Base-by-base conservation (phyloP, 768 basidiomycete genomes). In the Strobilomyces confusus region DNA sequence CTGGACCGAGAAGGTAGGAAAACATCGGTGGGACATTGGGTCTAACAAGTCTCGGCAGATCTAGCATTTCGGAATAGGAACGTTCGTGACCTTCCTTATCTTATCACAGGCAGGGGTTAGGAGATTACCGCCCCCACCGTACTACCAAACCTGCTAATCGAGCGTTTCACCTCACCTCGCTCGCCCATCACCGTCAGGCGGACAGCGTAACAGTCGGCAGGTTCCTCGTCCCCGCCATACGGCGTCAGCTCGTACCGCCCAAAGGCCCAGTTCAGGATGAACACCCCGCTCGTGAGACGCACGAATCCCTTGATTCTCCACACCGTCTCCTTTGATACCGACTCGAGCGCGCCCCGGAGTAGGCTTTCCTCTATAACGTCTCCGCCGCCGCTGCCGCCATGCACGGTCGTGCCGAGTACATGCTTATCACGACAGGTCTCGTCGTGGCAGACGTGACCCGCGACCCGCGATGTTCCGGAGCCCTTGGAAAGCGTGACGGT, bases 221-320 rank as follows among this genome's bases (percentile, higher is more conserved):
- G 60, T n/a, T 66, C 58, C 46, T 32, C 56, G 60, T 45, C 49
- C 6, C 54, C 49, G n/a, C 70, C 69, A 1, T 67, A 68, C 34
- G 68, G 73, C 12, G 84, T 77, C 37, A 87, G 70, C 25, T 93
- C 90, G 65, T 80, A 85, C 37, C 94, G 80, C 14, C 91, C 91
- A 72, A 97, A 98, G 8, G 94, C 93, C 92, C 92, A 98, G 65
- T 98, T 98, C 54, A 95, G 61, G 54, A 93, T 87, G 64, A 77
- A 67, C 57, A 71, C 61, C 9, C 72, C 69, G 3, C 63, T 58
- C 23, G 58, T 58, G 7, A 90, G 66, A 36, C 78, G 78, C 22
- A 95, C 76, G 62, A 93, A 92, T 17, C 94, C 95, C 65, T 98
- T 98, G 32, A 95, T 86, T 58, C 88, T 72, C 82, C 87, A 93